Conservation (phyloP, 2,329 filamentous ascomycete species). For the Phyllachora maydis region DNA sequence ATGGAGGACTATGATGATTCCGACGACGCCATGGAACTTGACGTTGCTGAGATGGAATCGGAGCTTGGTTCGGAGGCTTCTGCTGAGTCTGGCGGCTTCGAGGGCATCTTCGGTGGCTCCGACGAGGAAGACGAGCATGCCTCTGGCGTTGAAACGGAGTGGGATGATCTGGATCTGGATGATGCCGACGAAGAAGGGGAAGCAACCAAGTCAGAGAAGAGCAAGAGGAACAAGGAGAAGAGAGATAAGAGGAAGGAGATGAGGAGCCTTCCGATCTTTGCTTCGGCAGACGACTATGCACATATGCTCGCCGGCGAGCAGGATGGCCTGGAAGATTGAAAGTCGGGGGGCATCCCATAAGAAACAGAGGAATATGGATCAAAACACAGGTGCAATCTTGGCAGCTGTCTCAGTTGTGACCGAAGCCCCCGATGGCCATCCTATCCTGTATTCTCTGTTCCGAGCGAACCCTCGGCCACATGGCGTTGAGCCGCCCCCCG, state of each 20-base stretch:
- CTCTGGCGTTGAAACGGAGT: no score
- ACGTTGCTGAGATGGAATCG: no score
- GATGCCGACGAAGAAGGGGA: conserved; percentile 19
- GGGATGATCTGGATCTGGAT: conserved; percentile 15
- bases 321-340: conserved; percentile 28
- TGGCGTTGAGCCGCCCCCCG: no score
- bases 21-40: conserved; percentile 14
- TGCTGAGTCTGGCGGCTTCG: conserved; percentile 15
- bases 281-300: conserved; percentile 84
- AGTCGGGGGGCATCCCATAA: no score
- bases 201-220: conserved; percentile 14
- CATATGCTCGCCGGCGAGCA: conserved; percentile 53
- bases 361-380: no score
- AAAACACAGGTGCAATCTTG: no score
- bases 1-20: conserved; percentile 24
- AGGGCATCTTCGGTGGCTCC: conserved; percentile 17
- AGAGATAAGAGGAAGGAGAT: conserved; percentile 61
- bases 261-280: conserved; percentile 80
- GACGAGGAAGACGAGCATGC: conserved; percentile 15
- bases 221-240: conserved; percentile 16
- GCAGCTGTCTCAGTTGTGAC: no score
- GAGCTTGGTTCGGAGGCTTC: conserved; percentile 14
- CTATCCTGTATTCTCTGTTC: no score
- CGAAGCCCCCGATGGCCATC: no score
- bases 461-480: no score